A percentile compares a stretch with the other conserved stretches of the same genome.
These are phyloP conservation scores for Epichloe brachyelytri DNA, from an alignment of 2,329 filamentous ascomycete species.

Conservation along the genomic window DNA sequence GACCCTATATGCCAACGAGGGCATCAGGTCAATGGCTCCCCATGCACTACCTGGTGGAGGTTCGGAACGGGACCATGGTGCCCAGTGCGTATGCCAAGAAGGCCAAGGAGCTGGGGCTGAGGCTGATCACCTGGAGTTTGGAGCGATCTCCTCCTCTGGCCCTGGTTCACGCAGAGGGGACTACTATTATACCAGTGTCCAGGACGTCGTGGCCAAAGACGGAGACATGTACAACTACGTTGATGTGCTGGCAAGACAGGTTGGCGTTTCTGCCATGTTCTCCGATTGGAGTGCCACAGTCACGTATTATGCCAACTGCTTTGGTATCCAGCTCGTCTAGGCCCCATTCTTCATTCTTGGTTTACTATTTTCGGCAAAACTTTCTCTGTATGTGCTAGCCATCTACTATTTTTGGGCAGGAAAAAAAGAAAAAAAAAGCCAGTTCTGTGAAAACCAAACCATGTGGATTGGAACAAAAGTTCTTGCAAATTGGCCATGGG, in stretches of 20 bases:
- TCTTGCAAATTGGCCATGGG: too few species aligned
- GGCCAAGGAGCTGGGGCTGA: slow-evolving; percentile 47
- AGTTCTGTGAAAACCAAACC: not conserved
- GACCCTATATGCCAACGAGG: slow-evolving; percentile 39
- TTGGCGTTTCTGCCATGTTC: slow-evolving; percentile 50
- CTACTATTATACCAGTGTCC: slow-evolving; percentile 45
- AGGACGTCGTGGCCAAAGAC: slow-evolving; percentile 43
- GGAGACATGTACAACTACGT: slow-evolving; percentile 55
- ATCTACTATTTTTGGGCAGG: not conserved
- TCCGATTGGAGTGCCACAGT: slow-evolving; percentile 57
- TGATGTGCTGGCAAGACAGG: slow-evolving; percentile 48
- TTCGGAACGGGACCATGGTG: slow-evolving; percentile 40
- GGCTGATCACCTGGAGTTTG: slow-evolving; percentile 56
- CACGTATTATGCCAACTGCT: slow-evolving; percentile 62
- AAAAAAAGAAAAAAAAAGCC: not conserved
- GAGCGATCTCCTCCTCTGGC: slow-evolving; percentile 51
- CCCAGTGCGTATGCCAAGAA: slow-evolving; percentile 49
- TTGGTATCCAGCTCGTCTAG: slow-evolving; percentile 21
- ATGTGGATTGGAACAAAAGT: not conserved
- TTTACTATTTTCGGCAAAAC: too few species aligned
- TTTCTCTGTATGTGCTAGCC: too few species aligned
- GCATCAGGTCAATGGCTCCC: slow-evolving; percentile 53
- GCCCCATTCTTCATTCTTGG: not conserved
- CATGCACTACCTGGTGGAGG: slow-evolving; percentile 46
- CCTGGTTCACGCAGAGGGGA: slow-evolving; percentile 30